Base-by-base conservation (phyloP, 768 basidiomycete genomes). In the Lentinula sp. region DNA sequence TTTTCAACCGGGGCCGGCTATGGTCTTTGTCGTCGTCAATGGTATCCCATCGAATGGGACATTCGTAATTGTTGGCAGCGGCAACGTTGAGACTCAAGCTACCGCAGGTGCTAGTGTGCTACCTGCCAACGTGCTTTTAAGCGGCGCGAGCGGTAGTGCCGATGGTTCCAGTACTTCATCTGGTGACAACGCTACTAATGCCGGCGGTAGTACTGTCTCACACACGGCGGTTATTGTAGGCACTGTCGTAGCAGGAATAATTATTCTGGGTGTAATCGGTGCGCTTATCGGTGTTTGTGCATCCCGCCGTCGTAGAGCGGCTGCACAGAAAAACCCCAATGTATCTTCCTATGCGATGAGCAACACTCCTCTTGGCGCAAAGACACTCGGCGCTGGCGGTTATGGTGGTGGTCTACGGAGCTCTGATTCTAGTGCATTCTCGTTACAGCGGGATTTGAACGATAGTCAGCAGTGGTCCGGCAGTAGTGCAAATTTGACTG, bases 1-100 rank as follows among this genome's bases (percentile, higher is more conserved):
- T 67, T 83, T 97, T 77, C 87, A 90, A 67, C 95, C 96, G 4
- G 95, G 95, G 5, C 95, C 95, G 7, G 90, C 84, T 0, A 77
- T 95, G 64, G 62, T 95, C 62, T 97, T 85, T 68, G 90, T 95
- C 61, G 88, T 85, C 39, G 82, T 98, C 63, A 80, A 88, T 64
- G 94, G 93, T 43, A 84, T 97, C 12, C 95, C 95, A 2, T 88
- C 86, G 57, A 87, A 86, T 62, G 95, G 89, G 2, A 82, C 84
- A 10, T 82, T 81, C 71, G 80, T 95, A 59, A 91, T 85, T 60
- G 79, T 94, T 28, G 95, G 95, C 4, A 86, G 77, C 60, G 95
- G 95, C 0, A 71, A 83, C 58, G 79, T 96, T n/a, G 91, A 85
- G 53, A 73, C 72, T 1, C 95, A 97, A 70, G 80, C 88, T 1